These are phyloP conservation scores for Ganoderma meredithae DNA, from an alignment of 1,284 basidiomycete species.

Conservation along the genomic window DNA sequence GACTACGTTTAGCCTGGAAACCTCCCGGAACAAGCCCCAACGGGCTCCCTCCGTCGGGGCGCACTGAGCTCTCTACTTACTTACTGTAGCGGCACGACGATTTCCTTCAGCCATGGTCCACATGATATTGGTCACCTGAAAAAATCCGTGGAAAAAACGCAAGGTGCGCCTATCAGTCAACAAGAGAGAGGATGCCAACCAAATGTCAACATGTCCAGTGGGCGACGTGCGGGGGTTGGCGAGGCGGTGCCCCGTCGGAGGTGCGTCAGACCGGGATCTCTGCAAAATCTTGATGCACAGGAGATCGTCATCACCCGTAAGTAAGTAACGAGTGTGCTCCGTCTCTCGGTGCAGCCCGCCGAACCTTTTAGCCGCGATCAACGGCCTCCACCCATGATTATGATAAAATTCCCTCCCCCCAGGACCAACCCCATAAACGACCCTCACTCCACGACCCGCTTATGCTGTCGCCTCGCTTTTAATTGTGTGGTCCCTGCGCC, in stretches of 20 bases:
- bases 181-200: not conserved
- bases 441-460: conserved; percentile 7
- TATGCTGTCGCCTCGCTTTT: conserved; percentile 14
- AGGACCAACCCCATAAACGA: not conserved
- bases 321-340: not conserved
- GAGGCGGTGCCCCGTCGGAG: too few species aligned
- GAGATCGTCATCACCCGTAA: not conserved
- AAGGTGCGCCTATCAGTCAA: not conserved
- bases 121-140: not conserved
- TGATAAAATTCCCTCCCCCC: conserved; percentile 11
- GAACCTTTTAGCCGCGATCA: conserved; percentile 15
- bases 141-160: not conserved
- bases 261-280: not conserved
- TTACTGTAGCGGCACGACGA: not conserved
- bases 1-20: not conserved
- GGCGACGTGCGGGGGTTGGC: not conserved
- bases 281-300: conserved; percentile 3
- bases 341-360: conserved; percentile 1
- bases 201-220: not conserved
- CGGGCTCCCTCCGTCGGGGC: not conserved
- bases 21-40: not conserved
- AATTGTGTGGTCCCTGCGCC: conserved; percentile 3
- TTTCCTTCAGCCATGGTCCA: not conserved
- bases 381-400: conserved; percentile 11
- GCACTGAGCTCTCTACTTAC: too few species aligned